Conservation (phyloP, 202 grass and related monocot genomes). For the Digitaria exilis region DNA sequence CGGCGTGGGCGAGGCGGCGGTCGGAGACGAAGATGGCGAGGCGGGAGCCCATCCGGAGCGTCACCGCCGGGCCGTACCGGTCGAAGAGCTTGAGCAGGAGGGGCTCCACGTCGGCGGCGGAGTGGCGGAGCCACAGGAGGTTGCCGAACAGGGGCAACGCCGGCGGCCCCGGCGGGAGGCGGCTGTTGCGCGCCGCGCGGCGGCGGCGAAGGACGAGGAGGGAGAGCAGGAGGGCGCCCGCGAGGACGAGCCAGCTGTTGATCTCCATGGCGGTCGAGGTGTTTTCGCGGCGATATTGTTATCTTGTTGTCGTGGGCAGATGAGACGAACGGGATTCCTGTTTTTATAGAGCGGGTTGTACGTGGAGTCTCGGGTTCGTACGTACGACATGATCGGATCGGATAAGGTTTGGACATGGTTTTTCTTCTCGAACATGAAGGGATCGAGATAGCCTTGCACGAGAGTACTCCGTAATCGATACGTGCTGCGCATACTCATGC, state of each 20-base stretch:
- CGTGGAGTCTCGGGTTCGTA: neutral
- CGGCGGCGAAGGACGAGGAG: constrained; percentile 17
- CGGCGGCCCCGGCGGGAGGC: constrained; percentile 42
- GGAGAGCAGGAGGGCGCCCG: constrained; percentile 21
- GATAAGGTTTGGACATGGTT: neutral
- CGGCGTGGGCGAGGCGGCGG: constrained; percentile 41
- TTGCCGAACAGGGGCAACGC: constrained; percentile 35
- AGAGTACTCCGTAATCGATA: neutral
- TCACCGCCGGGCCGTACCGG: constrained; percentile 47
- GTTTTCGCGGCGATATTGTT: neutral
- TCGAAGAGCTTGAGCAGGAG: constrained; percentile 14
- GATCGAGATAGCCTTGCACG: neutral
- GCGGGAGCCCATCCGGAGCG: constrained; percentile 41
- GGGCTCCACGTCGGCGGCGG: constrained; percentile 11
- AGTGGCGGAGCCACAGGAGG: constrained; percentile 19
- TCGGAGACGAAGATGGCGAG: constrained; percentile 55
- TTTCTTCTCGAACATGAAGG: neutral
- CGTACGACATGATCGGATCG: too few relatives aligned
- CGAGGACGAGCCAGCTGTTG: neutral
- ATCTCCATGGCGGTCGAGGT: constrained; percentile 1
- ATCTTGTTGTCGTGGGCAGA: too few relatives aligned
- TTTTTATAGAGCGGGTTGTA: neutral
- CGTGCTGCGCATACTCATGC: too few relatives aligned
- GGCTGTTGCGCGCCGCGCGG: neutral
- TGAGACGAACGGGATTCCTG: neutral